These are phyloP conservation scores for Arxiozyma heterogenica DNA, from an alignment of 1,139 yeast genomes.

Conservation along the genomic window DNA sequence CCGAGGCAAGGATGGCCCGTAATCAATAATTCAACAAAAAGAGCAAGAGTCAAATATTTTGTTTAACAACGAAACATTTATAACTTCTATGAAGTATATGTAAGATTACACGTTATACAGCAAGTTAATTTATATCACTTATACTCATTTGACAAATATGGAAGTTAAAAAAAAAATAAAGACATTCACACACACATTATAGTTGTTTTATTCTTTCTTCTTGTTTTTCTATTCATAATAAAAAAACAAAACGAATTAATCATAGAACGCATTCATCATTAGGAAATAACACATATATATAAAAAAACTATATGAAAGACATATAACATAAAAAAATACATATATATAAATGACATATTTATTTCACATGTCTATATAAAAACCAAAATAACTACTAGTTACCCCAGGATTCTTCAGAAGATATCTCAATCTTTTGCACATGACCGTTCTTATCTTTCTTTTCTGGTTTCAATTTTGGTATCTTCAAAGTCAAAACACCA, in stretches of 20 bases:
- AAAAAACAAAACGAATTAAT: too few species aligned
- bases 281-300: too few species aligned
- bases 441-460: constrained; percentile 20
- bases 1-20: constrained; percentile 64
- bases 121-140: too few species aligned
- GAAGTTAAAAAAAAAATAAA: too few species aligned
- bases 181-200: too few species aligned
- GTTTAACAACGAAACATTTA: not conserved
- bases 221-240: too few species aligned
- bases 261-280: too few species aligned
- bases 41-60: not conserved
- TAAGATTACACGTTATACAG: too few species aligned
- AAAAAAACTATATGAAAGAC: not conserved
- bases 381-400: not conserved
- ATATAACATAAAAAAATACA: not conserved
- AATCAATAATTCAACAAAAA: not conserved
- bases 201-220: too few species aligned
- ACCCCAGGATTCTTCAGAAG: constrained; percentile 23
- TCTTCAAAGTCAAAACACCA: constrained; percentile 34
- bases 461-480: constrained; percentile 32
- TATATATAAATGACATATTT: too few species aligned
- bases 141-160: too few species aligned
- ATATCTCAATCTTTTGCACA: constrained; percentile 32
- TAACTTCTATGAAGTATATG: too few species aligned
- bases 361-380: not conserved